Base-by-base conservation (phyloP, 1,284 basidiomycete genomes). In the Chalciporus sp. region DNA sequence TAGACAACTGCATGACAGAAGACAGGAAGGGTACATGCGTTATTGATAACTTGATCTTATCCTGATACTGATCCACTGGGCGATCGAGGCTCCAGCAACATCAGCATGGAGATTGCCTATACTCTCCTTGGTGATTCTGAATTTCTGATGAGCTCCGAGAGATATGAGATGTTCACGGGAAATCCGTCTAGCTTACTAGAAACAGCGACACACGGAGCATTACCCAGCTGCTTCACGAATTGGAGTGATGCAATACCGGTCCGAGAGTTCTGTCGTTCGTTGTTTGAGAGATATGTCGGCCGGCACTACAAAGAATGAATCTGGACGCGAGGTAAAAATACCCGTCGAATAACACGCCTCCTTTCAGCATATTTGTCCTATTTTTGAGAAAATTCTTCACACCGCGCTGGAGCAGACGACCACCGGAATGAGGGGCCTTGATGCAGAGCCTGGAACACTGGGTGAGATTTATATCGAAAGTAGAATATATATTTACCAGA, bases 61-160 rank as follows among this genome's bases (percentile, higher is more conserved):
- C 44, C 50, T 49, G 43, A 63, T 50, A 17, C 61, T 64, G 16
- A 65, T 45, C 10, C 62, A 62, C 8, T 66, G 60, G 17, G 64
- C 64, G 17, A 63, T 57, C 19, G 28, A 17, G 4, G 51, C 62
- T 5, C 47, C 9, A 27, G 45, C 27, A n/a, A 49, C 60, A 12
- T 42, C 35, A n/a, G 44, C 42, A 29, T 49, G 10, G 27, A 63
- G 29, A 6, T 40, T 29, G 4, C 7, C 9, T 44, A 66, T 58
- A 12, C 20, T 42, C 14, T 59, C 19, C 1, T 26, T 4, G 0
- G 61, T 66, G 1, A 17, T 28, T 17, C 11, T 27, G 39, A 61
- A 29, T n/a, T n/a, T n/a, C n/a, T n/a, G n/a, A n/a, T n/a, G 10
- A 62, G 33, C 0, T 2, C 3, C 4, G 41, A 16, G 7, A 62